These are phyloP conservation scores for Akanthomyces lecanii DNA, from an alignment of 2,329 filamentous ascomycete genomes.

Conservation along the genomic window DNA sequence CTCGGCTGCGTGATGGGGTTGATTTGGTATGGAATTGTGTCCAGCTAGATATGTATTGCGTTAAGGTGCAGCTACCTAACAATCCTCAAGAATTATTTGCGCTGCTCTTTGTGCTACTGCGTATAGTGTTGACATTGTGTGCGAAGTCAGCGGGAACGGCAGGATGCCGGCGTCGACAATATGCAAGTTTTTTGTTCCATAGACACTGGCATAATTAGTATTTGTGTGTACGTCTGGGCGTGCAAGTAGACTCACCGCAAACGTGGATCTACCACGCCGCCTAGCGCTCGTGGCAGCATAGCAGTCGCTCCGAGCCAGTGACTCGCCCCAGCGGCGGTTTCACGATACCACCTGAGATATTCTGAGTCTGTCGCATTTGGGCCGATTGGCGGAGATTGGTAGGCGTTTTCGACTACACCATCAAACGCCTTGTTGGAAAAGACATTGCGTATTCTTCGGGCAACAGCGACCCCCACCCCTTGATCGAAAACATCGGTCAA, in stretches of 20 bases:
- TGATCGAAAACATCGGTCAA: slow-evolving; percentile 23
- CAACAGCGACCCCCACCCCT: slow-evolving; percentile 20
- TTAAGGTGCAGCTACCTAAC: neutral
- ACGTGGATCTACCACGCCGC: slow-evolving; percentile 22
- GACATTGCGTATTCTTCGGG: slow-evolving; percentile 17
- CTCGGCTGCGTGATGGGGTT: slow-evolving; percentile 33
- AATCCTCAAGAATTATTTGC: slow-evolving; percentile 21
- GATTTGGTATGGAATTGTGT: slow-evolving; percentile 28
- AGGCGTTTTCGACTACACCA: slow-evolving; percentile 21
- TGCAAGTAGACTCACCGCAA: slow-evolving; percentile 17
- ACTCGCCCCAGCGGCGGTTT: slow-evolving; percentile 18
- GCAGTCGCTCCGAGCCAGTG: slow-evolving; percentile 26
- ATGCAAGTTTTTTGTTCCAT: slow-evolving; percentile 22
- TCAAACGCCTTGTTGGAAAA: slow-evolving; percentile 21
- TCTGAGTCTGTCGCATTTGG: slow-evolving; percentile 22
- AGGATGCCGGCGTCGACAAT: slow-evolving; percentile 25
- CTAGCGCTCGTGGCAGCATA: slow-evolving; percentile 23
- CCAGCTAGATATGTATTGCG: neutral
- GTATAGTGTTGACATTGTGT: slow-evolving; percentile 25
- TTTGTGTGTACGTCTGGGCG: neutral
- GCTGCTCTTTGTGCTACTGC: slow-evolving; percentile 23
- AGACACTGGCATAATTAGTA: slow-evolving; percentile 16
- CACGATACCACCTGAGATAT: slow-evolving; percentile 21
- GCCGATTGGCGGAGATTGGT: slow-evolving; percentile 20
- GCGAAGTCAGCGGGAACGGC: slow-evolving; percentile 21